phyloP scores from a whole-genome alignment of 1,284 basidiomycete species.

The Xanthoconium separans region DNA sequence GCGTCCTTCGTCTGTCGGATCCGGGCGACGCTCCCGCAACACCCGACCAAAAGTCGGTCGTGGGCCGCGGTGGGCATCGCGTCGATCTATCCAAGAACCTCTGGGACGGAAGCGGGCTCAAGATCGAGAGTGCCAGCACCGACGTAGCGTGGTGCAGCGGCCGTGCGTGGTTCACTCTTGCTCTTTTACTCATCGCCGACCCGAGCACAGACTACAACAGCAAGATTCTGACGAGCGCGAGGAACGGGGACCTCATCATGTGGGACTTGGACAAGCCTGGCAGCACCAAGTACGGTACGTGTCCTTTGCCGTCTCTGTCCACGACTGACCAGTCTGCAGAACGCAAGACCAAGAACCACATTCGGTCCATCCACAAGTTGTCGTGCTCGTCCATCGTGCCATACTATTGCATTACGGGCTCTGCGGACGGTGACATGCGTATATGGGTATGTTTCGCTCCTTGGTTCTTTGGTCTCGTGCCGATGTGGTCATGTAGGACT shows the following conservation, averaged over 20 bases:
- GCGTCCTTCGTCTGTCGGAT: conserved; percentile 58
- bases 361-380: conserved; percentile 74
- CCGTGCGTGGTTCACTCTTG: conserved; percentile 45
- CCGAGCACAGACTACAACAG: conserved; percentile 58
- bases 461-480: background rate
- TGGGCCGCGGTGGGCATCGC: conserved; percentile 58
- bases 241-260: conserved; percentile 82
- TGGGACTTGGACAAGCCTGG: conserved; percentile 79
- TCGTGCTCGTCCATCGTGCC: conserved; percentile 60
- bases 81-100: conserved; percentile 69
- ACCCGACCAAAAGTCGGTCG: conserved; percentile 49
- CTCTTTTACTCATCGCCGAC: background rate
- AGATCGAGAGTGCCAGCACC: conserved; percentile 72
- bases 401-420: conserved; percentile 77
- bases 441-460: conserved; percentile 65
- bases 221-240: conserved; percentile 81
- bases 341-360: conserved; percentile 70
- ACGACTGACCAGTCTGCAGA: conserved; percentile 43
- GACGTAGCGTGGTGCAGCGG: conserved; percentile 83
- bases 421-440: conserved; percentile 79
- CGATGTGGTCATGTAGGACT: conserved; percentile 50
- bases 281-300: conserved; percentile 67
- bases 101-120: conserved; percentile 71
- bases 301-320: conserved; percentile 4
- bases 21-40: conserved; percentile 37